Evolutionary conservation across 257 asterid species (phyloP).

Genomic region (Voacanga thouarsii): DNA sequence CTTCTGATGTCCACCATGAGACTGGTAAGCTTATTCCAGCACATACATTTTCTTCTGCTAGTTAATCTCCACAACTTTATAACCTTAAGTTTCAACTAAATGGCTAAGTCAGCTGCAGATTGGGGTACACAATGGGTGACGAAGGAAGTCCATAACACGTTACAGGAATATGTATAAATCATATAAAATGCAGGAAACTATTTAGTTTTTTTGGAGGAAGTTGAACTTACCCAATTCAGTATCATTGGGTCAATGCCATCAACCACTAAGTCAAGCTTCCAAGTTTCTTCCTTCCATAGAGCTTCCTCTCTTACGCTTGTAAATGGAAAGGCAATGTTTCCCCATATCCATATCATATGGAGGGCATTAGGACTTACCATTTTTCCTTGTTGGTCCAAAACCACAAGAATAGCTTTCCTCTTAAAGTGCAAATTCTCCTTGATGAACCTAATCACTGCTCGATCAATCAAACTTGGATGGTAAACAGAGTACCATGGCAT

Average conservation of each 20-base stretch:
- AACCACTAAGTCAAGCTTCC: constrained; percentile 11
- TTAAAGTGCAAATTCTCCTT: constrained; percentile 8
- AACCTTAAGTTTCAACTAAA: too few relatives aligned
- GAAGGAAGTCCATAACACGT: too few relatives aligned
- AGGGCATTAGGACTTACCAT: constrained; percentile 13
- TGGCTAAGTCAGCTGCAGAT: too few relatives aligned
- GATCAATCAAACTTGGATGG: constrained; percentile 6
- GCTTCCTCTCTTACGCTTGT: constrained; percentile 8
- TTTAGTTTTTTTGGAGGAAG: not conserved
- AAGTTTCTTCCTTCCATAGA: constrained; percentile 18
- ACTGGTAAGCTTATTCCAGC: too few relatives aligned
- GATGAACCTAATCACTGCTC: constrained; percentile 8
- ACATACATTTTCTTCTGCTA: too few relatives aligned
- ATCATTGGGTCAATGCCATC: constrained; percentile 14
- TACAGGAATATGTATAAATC: too few relatives aligned
- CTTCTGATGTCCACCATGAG: too few relatives aligned
- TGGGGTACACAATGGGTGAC: too few relatives aligned
- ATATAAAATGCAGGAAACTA: too few relatives aligned
- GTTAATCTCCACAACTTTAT: too few relatives aligned
- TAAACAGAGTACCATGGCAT: constrained; percentile 18
- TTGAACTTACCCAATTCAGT: constrained; percentile 17
- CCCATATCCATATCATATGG: constrained; percentile 24
- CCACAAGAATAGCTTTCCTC: constrained; percentile 11
- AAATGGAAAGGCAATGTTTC: constrained; percentile 16
- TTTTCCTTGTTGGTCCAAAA: constrained; percentile 11